These are phyloP conservation scores for Lithohypha guttulata DNA, from an alignment of 2,329 filamentous ascomycete species.

Conservation along the genomic window DNA sequence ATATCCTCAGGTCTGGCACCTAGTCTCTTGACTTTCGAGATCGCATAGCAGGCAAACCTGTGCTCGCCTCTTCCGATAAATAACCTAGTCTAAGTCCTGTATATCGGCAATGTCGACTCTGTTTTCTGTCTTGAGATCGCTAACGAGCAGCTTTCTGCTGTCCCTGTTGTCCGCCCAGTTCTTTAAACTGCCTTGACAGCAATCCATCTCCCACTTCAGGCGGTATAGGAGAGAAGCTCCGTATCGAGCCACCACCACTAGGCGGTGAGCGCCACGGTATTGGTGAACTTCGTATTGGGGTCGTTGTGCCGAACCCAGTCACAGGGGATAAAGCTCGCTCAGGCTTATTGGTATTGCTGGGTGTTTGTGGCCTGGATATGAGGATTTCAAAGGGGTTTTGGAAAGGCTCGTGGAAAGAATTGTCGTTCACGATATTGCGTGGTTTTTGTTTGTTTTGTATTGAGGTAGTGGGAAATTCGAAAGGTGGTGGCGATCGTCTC, in stretches of 20 bases:
- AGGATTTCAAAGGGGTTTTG: conserved; percentile 2
- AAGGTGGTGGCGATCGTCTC: neutral
- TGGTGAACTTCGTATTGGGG: conserved; percentile 17
- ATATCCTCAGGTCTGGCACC: no score
- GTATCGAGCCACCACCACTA: conserved; percentile 4
- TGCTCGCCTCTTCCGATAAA: no score
- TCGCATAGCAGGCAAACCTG: no score
- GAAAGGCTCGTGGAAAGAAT: neutral
- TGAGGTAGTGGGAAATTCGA: neutral
- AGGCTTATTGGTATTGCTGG: neutral
- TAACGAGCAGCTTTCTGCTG: no score
- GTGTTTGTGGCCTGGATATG: neutral
- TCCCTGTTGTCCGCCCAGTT: conserved; percentile 15
- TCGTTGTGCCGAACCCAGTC: conserved; percentile 17
- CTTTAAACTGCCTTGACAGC: conserved; percentile 18
- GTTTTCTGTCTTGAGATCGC: no score
- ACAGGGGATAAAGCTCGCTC: conserved; percentile 9
- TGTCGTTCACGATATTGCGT: neutral
- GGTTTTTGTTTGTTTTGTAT: neutral
- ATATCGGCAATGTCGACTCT: no score
- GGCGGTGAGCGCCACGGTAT: conserved; percentile 14
- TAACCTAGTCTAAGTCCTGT: no score
- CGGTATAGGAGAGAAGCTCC: conserved; percentile 14
- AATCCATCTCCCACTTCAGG: conserved; percentile 18
- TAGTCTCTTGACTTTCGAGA: no score